phyloP scores from a whole-genome alignment of 1,139 yeast species.

The Zygosaccharomyces sapae region DNA sequence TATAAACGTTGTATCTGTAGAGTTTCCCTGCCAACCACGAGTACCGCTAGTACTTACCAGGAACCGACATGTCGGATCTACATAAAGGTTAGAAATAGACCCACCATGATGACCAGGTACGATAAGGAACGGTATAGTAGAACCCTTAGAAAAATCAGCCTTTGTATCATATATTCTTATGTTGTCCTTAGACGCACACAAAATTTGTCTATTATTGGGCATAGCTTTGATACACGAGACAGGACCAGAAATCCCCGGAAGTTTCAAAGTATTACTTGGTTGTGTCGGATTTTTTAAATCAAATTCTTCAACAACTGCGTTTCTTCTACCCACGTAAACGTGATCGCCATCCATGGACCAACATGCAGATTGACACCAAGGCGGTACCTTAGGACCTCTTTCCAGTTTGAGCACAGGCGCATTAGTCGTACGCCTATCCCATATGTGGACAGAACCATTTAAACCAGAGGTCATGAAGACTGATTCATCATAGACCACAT shows the following conservation, averaged over 20 bases:
- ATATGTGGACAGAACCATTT: slow-evolving; percentile 75
- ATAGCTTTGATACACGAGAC: slow-evolving; percentile 75
- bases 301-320: slow-evolving; percentile 81
- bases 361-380: slow-evolving; percentile 92
- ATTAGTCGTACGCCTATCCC: slow-evolving; percentile 65
- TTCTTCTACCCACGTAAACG: slow-evolving; percentile 85
- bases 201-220: slow-evolving; percentile 73
- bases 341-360: slow-evolving; percentile 85
- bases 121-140: slow-evolving; percentile 46
- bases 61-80: slow-evolving; percentile 84
- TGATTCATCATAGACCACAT: slow-evolving; percentile 43
- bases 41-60: slow-evolving; percentile 93
- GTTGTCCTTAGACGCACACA: slow-evolving; percentile 90
- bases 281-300: slow-evolving; percentile 59
- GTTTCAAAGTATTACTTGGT: slow-evolving; percentile 57
- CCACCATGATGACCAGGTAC: slow-evolving; percentile 67
- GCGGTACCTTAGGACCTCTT: slow-evolving; percentile 69
- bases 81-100: slow-evolving; percentile 60
- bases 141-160: slow-evolving; percentile 38
- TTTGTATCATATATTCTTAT: slow-evolving; percentile 69
- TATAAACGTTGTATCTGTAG: slow-evolving; percentile 74
- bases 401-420: slow-evolving; percentile 51
- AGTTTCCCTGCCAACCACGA: slow-evolving; percentile 87
- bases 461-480: slow-evolving; percentile 76
- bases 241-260: slow-evolving; percentile 89